phyloP scores from a whole-genome alignment of 768 basidiomycete species.

The Fistulinella prunicolor region DNA sequence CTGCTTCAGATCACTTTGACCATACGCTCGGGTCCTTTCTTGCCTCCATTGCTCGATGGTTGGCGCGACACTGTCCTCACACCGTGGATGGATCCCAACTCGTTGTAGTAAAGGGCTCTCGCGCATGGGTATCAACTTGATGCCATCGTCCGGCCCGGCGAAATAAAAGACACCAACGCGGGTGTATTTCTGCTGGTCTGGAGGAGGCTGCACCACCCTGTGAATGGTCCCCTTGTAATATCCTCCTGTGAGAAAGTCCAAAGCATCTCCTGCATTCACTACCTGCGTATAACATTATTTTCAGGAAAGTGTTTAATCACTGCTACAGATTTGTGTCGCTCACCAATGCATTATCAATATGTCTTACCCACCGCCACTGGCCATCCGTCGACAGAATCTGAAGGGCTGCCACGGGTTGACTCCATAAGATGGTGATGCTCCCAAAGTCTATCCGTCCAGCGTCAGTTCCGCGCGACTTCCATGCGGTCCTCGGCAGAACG shows the following conservation, averaged over 20 bases:
- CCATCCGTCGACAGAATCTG: constrained; percentile 54
- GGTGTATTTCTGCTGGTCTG: constrained; percentile 46
- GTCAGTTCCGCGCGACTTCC: neutral
- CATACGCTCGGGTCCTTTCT: constrained; percentile 51
- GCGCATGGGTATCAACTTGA: constrained; percentile 42
- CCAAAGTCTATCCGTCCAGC: constrained; percentile 42
- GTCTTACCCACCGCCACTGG: constrained; percentile 56
- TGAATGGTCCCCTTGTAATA: constrained; percentile 60
- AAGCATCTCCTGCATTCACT: constrained; percentile 56
- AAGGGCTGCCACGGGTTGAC: constrained; percentile 56
- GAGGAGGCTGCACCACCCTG: constrained; percentile 57
- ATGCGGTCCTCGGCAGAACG: neutral
- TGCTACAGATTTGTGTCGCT: neutral
- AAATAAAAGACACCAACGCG: constrained; percentile 64
- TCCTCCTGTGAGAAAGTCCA: constrained; percentile 61
- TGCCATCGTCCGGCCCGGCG: constrained; percentile 47
- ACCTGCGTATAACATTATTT: constrained; percentile 39
- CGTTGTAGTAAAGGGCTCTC: constrained; percentile 50
- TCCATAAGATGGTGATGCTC: constrained; percentile 55
- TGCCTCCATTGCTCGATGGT: constrained; percentile 54
- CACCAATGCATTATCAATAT: constrained; percentile 57
- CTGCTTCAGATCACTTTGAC: constrained; percentile 42
- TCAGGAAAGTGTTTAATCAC: neutral
- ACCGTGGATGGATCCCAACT: constrained; percentile 38
- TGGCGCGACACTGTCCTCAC: constrained; percentile 41